Evolutionary conservation across 1,284 basidiomycete species (phyloP).

Genomic region (Puccinia polysora): DNA sequence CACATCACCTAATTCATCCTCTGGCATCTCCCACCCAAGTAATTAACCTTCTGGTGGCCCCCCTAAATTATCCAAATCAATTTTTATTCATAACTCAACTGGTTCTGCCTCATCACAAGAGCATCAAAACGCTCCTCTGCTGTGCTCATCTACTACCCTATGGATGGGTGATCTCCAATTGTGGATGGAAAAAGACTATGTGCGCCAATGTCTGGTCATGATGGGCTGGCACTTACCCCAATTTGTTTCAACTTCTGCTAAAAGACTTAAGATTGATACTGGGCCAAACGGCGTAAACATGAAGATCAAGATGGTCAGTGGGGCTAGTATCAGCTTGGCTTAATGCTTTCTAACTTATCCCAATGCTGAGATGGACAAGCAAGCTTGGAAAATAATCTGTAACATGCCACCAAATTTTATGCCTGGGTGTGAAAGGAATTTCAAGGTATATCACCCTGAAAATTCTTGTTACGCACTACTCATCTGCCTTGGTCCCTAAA

Average conservation of each 20-base stretch:
- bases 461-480: neutral
- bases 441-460: too few species aligned
- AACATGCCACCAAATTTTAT: conserved; percentile 61
- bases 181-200: conserved; percentile 89
- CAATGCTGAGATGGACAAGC: too few species aligned
- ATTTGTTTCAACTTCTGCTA: conserved; percentile 50
- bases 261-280: conserved; percentile 60
- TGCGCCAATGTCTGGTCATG: conserved; percentile 61
- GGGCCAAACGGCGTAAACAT: conserved; percentile 64
- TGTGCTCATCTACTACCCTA: conserved; percentile 56
- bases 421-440: too few species aligned
- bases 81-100: too few species aligned
- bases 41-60: neutral
- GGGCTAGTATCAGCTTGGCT: conserved; percentile 65
- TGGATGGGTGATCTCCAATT: conserved; percentile 76
- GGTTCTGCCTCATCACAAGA: too few species aligned
- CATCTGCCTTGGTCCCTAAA: conserved; percentile 69
- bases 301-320: conserved; percentile 57
- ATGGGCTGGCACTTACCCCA: conserved; percentile 46
- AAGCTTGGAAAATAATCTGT: conserved; percentile 55
- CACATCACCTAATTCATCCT: neutral
- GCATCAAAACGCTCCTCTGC: neutral
- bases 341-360: conserved; percentile 81
- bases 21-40: neutral
- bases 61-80: too few species aligned